These are phyloP conservation scores for Proliferodiscus dingleyae DNA, from an alignment of 2,329 filamentous ascomycete genomes.

Conservation along the genomic window DNA sequence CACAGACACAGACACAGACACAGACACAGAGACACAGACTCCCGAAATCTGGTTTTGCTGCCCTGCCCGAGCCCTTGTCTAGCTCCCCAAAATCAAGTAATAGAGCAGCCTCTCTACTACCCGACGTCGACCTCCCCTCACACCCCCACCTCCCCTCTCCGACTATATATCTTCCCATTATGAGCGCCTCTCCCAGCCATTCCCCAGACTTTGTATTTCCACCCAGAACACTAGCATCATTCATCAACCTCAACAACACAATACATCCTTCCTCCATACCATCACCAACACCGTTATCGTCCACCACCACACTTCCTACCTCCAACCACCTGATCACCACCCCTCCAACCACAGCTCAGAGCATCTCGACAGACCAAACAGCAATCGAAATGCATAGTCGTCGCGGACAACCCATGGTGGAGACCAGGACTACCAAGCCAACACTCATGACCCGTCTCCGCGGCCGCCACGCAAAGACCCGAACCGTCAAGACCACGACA, in stretches of 20 bases:
- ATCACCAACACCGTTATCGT: conserved; percentile 5
- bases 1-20: too few relatives aligned
- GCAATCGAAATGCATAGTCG: conserved; percentile 19
- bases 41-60: too few relatives aligned
- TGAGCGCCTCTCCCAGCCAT: conserved; percentile 8
- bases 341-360: not conserved
- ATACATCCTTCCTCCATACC: not conserved
- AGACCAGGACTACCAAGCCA: conserved; percentile 39
- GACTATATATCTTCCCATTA: conserved; percentile 11
- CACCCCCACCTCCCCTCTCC: conserved; percentile 3
- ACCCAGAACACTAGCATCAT: conserved; percentile 16
- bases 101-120: too few relatives aligned
- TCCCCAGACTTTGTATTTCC: conserved; percentile 1
- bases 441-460: conserved; percentile 51
- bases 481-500: conserved; percentile 28
- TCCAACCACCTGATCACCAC: not conserved
- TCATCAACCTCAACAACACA: conserved; percentile 12
- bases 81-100: too few relatives aligned
- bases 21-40: too few relatives aligned
- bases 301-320: conserved; percentile 6
- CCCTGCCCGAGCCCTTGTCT: too few relatives aligned
- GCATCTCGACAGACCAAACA: conserved; percentile 9
- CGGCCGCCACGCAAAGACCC: conserved; percentile 34
- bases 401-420: conserved; percentile 32
- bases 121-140: conserved; percentile 1